These are phyloP conservation scores for Diplocarpon mali DNA, from an alignment of 2,329 filamentous ascomycete genomes.

Conservation along the genomic window DNA sequence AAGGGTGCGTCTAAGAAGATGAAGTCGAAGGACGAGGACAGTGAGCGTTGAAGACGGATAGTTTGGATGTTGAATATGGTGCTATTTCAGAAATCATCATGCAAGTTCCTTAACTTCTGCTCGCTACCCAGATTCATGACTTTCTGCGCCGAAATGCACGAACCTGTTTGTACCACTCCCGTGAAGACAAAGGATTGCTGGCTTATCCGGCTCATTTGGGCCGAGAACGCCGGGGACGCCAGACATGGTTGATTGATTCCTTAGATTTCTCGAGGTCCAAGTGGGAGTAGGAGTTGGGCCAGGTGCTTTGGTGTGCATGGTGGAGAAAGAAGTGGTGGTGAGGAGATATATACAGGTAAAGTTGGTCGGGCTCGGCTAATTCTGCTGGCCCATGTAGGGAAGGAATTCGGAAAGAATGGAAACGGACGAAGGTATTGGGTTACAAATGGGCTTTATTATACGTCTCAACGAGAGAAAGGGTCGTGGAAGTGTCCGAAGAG, in stretches of 20 bases:
- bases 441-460: background rate
- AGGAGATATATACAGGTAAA: background rate
- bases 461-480: background rate
- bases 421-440: background rate
- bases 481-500: background rate
- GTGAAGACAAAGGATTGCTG: slow-evolving; percentile 15
- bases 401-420: no score
- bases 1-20: slow-evolving; percentile 64
- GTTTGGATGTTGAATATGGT: slow-evolving; percentile 21
- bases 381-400: no score
- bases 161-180: slow-evolving; percentile 12
- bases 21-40: slow-evolving; percentile 47
- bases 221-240: background rate
- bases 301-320: background rate
- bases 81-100: background rate
- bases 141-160: background rate
- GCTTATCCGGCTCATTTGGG: background rate
- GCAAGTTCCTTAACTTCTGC: background rate
- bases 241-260: background rate
- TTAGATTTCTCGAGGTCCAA: background rate
- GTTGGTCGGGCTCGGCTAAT: no score
- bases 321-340: background rate
- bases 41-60: slow-evolving; percentile 13
- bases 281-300: background rate
- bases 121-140: no score